Evolutionary conservation across 148 eudicot species (phyloP).

Genomic region (Rhododendron griersonianum): DNA sequence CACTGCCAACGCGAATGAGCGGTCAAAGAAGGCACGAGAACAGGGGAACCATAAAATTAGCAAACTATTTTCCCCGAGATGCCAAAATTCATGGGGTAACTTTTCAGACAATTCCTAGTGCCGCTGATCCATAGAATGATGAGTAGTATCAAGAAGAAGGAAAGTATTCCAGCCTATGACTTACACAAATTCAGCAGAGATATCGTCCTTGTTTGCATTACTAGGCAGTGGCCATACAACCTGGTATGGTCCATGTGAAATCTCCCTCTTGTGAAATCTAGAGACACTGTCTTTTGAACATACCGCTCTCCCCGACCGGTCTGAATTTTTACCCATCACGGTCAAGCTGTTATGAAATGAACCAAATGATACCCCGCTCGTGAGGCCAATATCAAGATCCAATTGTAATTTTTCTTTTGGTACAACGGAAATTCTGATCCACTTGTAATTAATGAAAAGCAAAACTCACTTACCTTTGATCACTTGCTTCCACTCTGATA

Average conservation of each 20-base stretch:
- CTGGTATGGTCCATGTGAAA: conserved; percentile 56
- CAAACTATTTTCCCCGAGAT: not conserved
- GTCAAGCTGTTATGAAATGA: conserved; percentile 41
- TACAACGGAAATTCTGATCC: not conserved
- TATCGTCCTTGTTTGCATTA: conserved; percentile 44
- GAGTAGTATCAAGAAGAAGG: not conserved
- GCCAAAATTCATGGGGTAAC: not conserved
- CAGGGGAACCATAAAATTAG: not conserved
- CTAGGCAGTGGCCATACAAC: conserved; percentile 64
- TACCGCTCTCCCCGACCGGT: conserved; percentile 24
- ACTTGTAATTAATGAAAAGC: not conserved
- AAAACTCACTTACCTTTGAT: conserved; percentile 38
- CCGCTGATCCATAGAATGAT: not conserved
- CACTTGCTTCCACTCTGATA: conserved; percentile 65
- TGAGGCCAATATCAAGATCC: not conserved
- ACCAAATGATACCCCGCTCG: not conserved
- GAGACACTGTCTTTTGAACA: conserved; percentile 23
- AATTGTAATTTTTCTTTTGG: not conserved
- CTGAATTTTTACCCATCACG: conserved; percentile 47
- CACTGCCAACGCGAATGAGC: too few species aligned
- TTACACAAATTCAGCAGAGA: conserved; percentile 78
- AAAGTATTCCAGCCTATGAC: conserved; percentile 18
- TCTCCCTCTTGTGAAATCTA: conserved; percentile 63
- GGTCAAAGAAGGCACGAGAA: too few species aligned
- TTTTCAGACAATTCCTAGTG: not conserved